phyloP scores from a whole-genome alignment of 2,329 filamentous ascomycete species.

The Exophiala viscosa region DNA sequence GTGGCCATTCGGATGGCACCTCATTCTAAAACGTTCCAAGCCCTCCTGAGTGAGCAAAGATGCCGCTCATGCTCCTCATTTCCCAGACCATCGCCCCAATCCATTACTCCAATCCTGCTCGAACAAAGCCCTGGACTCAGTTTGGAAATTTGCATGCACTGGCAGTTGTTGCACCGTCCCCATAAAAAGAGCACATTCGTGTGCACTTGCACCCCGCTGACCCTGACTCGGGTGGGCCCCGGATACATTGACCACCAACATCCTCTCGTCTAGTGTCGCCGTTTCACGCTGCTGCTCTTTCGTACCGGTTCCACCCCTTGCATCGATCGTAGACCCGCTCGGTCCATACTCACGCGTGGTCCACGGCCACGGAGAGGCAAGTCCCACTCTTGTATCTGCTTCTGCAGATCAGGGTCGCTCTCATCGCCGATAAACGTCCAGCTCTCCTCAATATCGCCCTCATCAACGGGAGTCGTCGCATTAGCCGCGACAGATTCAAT shows the following conservation, averaged over 20 bases:
- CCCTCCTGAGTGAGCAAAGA: background rate
- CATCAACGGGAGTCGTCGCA: slow-evolving; percentile 33
- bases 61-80: too few species aligned
- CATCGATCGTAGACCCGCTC: slow-evolving; percentile 11
- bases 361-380: slow-evolving; percentile 12
- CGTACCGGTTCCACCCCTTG: slow-evolving; percentile 22
- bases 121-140: too few species aligned
- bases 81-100: too few species aligned
- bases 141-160: too few species aligned
- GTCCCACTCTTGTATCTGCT: slow-evolving; percentile 33
- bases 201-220: too few species aligned
- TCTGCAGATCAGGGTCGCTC: slow-evolving; percentile 44
- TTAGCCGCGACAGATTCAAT: slow-evolving; percentile 28
- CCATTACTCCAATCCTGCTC: too few species aligned
- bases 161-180: too few species aligned
- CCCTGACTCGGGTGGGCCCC: too few species aligned
- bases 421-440: slow-evolving; percentile 84
- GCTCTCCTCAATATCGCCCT: slow-evolving; percentile 67
- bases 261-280: background rate
- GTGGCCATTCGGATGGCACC: slow-evolving; percentile 2
- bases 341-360: slow-evolving; percentile 19
- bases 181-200: too few species aligned
- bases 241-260: background rate
- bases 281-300: slow-evolving; percentile 13
- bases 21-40: background rate